Base-by-base conservation (phyloP, 1,284 basidiomycete genomes). In the Cronartium quercuum region DNA sequence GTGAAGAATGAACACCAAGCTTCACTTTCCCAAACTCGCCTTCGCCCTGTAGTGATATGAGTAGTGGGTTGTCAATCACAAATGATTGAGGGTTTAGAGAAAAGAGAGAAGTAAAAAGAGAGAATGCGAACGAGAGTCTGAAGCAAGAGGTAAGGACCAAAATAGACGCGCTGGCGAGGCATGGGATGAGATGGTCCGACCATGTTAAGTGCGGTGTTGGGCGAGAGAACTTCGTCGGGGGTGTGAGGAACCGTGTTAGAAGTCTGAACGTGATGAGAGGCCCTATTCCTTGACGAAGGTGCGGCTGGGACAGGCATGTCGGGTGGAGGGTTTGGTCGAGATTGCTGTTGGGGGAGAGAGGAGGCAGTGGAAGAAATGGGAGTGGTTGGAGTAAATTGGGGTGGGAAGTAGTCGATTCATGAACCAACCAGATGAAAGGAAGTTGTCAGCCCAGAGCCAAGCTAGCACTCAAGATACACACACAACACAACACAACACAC, bases 1-100 rank as follows among this genome's bases (percentile, higher is more conserved):
- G 86, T 2, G 64, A 74, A 38, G 71, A 67, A 82, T 98, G 95
- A 62, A 99, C 86, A 9, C 96, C 96, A 35, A 99, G 88, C 82
- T 98, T 99, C 84, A 99, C 95, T 82, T 99, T 99, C 74, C 95
- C 96, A 81, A 98, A 98, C 84, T 99, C 96, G 79, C 96, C 96
- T 83, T 99, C 95, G 61, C 96, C 81, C 71, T 74, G 34, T 24
- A n/a, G 34, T 60, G 10, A n/a, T n/a, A n/a, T n/a, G n/a, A n/a
- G n/a, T n/a, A n/a, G n/a, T n/a, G n/a, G n/a, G n/a, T n/a, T n/a
- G n/a, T 9, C 15, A 10, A 10, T 24, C 10, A 42, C 37, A 12
- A 18, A 62, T 1, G 35, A 21, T 37, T 21, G 44, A 38, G 42
- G 15, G 13, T 34, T 29, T 3, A 15, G 38, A 51, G 34, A 55